Percentiles rank a stretch among this genome's conserved stretches.
phyloP scores from a whole-genome alignment of 176 grass and related monocot species.

The Hyparrhenia diplandra region DNA sequence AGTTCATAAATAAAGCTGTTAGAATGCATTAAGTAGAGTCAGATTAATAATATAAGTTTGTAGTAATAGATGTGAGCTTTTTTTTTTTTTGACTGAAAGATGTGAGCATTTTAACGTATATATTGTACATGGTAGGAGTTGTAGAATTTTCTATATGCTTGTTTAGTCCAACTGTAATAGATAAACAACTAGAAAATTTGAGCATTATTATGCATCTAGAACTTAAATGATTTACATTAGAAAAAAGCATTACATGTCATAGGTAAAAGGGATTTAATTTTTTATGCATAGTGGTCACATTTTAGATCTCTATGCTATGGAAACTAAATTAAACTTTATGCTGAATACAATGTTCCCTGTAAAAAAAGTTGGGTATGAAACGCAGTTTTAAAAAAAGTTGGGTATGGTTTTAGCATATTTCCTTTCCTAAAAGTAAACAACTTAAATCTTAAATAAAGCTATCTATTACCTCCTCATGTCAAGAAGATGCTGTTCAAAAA shows the following conservation, averaged over 20 bases:
- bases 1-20: background rate
- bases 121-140: background rate
- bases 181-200: background rate
- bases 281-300: background rate
- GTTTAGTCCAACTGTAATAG: background rate
- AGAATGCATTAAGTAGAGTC: background rate
- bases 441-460: too few species aligned
- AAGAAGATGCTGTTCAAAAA: conserved; percentile 62
- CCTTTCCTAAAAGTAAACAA: background rate
- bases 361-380: too few species aligned
- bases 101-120: too few species aligned
- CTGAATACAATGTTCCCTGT: too few species aligned
- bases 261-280: background rate
- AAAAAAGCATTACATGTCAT: too few species aligned
- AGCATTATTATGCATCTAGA: too few species aligned
- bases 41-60: background rate
- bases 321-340: background rate
- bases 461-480: conserved; percentile 38
- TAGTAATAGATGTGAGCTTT: background rate
- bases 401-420: background rate
- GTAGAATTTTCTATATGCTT: background rate
- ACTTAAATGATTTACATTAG: background rate
- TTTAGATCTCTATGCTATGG: background rate
- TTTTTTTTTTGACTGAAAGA: too few species aligned
- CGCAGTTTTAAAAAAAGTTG: too few species aligned